Conservation (phyloP, 495 filamentous ascomycete species). For the Chaetomium cochliodes region DNA sequence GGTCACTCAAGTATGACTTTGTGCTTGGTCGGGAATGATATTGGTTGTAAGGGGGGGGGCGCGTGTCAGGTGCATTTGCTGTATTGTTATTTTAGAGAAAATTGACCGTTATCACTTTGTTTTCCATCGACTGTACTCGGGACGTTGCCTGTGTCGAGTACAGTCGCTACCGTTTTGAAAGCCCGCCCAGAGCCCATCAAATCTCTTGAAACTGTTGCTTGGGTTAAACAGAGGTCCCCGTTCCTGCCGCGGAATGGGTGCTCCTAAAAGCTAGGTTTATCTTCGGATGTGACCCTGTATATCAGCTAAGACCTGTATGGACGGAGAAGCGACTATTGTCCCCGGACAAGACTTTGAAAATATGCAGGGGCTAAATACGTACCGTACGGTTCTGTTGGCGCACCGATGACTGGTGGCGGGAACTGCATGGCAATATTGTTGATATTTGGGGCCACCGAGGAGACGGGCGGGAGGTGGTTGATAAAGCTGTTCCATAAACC, state of each 20-base stretch:
- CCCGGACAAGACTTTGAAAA: background rate
- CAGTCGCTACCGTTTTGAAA: background rate
- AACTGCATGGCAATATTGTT: constrained; percentile 26
- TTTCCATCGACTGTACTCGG: background rate
- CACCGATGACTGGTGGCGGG: constrained; percentile 20
- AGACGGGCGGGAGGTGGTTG: constrained; percentile 28
- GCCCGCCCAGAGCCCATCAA: background rate
- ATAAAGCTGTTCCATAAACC: constrained; percentile 53
- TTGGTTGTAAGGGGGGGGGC: background rate
- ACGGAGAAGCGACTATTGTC: constrained; percentile 14
- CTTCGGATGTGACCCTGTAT: background rate
- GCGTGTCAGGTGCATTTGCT: background rate
- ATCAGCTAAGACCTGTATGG: constrained; percentile 14
- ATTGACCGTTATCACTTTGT: too few species aligned
- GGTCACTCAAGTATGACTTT: constrained; percentile 60
- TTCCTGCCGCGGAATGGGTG: background rate
- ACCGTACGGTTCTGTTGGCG: constrained; percentile 28
- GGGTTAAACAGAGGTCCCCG: background rate
- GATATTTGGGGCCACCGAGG: constrained; percentile 18
- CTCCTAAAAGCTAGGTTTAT: constrained; percentile 13
- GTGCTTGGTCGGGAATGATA: constrained; percentile 33
- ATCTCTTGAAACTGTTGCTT: background rate
- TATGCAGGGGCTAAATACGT: constrained; percentile 16
- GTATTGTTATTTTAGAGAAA: background rate
- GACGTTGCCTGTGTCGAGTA: background rate